Evolutionary conservation across 345 rosid genomes (phyloP).

Genomic region (Excoecaria agallocha): DNA sequence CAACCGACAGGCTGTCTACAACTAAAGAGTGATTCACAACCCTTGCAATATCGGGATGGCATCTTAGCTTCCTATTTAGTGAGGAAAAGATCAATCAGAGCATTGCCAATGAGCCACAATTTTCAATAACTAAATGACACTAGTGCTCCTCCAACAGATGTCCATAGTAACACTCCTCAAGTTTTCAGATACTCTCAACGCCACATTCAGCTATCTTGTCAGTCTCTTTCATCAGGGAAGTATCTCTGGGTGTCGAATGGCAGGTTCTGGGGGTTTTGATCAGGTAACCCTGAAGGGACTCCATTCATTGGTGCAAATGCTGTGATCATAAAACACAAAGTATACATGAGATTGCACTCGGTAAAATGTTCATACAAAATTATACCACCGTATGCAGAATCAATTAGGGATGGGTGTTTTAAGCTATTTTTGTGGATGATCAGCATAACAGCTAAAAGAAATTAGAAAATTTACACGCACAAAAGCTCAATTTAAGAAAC

Average conservation of each 20-base stretch:
- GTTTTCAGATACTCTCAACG: not conserved
- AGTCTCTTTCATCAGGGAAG: slow-evolving; percentile 19
- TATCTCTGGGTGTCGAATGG: slow-evolving; percentile 48
- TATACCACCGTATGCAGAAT: not conserved
- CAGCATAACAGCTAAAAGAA: not conserved
- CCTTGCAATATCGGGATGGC: not conserved
- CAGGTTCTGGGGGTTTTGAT: slow-evolving; percentile 34
- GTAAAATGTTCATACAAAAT: not conserved
- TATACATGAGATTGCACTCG: slow-evolving; percentile 12
- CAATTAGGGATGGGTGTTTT: no score
- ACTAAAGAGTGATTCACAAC: not conserved
- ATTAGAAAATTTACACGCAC: not conserved
- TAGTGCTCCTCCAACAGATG: not conserved
- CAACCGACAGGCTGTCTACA: not conserved
- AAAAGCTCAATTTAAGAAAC: not conserved
- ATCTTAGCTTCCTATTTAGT: not conserved
- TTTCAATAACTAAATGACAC: not conserved
- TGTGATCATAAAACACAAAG: slow-evolving; percentile 27
- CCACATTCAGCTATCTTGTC: not conserved
- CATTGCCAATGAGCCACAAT: not conserved
- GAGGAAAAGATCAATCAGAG: not conserved
- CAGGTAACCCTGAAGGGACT: slow-evolving; percentile 26
- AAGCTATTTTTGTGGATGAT: not conserved
- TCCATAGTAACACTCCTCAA: not conserved
- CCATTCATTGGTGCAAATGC: slow-evolving; percentile 82